These are phyloP conservation scores for Schwanniomyces pseudopolymorphus DNA, from an alignment of 805 yeast genomes.

Conservation along the genomic window DNA sequence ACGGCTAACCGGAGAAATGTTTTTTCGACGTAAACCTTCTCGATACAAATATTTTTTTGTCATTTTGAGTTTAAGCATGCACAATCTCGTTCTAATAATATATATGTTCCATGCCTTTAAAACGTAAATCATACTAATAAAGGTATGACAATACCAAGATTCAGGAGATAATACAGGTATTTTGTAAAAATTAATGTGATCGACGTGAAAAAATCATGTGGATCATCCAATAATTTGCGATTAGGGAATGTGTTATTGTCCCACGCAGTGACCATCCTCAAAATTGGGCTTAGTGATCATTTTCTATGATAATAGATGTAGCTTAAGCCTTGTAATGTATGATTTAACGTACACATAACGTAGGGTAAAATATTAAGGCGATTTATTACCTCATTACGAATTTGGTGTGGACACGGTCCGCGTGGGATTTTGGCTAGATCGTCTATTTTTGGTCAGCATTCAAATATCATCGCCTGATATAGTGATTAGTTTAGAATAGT, in stretches of 20 bases:
- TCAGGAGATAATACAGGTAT: not conserved
- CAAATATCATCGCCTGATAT: not conserved
- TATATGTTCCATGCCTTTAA: not conserved
- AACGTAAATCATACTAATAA: not conserved
- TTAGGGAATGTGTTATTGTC: not conserved
- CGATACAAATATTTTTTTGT: too few relatives aligned
- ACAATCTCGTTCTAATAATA: not conserved
- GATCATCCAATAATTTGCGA: not conserved
- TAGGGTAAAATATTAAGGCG: not conserved
- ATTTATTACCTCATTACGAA: not conserved
- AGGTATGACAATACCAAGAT: not conserved
- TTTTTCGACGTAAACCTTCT: too few relatives aligned
- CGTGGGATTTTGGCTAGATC: not conserved
- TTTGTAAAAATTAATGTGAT: not conserved
- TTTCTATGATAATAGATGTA: not conserved
- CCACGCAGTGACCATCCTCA: not conserved
- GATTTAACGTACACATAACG: not conserved
- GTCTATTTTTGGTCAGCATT: not conserved
- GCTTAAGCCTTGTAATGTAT: not conserved
- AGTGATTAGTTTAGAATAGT: not conserved
- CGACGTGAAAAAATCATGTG: not conserved
- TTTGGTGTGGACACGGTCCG: not conserved
- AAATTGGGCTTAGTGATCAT: not conserved
- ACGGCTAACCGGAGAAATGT: too few relatives aligned
- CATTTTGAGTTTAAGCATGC: not conserved